Evolutionary conservation across 2,329 filamentous ascomycete genomes (phyloP).

Genomic region (Didymella pomorum): DNA sequence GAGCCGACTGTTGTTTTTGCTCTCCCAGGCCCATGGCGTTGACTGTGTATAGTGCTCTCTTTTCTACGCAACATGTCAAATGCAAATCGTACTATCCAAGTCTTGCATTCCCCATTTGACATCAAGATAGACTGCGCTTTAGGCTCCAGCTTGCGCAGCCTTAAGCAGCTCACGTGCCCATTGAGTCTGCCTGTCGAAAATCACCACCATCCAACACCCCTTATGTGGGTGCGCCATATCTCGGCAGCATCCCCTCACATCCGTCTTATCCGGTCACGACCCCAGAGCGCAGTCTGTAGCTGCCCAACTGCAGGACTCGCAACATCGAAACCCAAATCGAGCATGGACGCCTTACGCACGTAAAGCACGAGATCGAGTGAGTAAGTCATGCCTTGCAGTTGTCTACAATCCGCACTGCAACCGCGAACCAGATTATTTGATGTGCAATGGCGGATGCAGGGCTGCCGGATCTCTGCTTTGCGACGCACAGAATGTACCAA

Average conservation of each 20-base stretch:
- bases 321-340: conserved; percentile 5
- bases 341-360: conserved; percentile 13
- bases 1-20: conserved; percentile 7
- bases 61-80: background rate
- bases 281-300: background rate
- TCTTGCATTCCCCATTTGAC: background rate
- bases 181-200: background rate
- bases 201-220: background rate
- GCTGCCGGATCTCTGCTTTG: background rate
- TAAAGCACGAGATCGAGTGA: background rate
- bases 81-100: background rate
- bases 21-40: background rate
- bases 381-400: background rate
- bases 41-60: conserved; percentile 13
- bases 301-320: background rate
- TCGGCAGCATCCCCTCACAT: conserved; percentile 1
- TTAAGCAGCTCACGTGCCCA: background rate
- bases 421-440: background rate
- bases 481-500: background rate
- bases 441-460: too few species aligned
- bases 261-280: conserved; percentile 9
- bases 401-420: background rate
- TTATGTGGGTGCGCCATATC: conserved; percentile 7
- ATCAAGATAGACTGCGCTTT: background rate
- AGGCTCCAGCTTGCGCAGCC: background rate